Evolutionary conservation across 1,284 basidiomycete genomes (phyloP).

Genomic region (Moniliophthora roreri): DNA sequence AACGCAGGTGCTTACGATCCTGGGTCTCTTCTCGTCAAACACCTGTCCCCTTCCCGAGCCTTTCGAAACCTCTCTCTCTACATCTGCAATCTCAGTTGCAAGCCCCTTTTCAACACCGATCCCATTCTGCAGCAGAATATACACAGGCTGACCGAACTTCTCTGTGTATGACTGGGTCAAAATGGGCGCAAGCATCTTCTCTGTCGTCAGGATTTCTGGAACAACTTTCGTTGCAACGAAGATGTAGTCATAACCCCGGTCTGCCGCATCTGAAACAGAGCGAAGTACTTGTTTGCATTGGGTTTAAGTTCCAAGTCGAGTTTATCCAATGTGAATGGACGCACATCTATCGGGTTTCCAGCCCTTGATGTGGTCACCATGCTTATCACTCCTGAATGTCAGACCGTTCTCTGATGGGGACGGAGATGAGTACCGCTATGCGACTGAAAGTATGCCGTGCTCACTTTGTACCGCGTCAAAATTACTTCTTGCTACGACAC

Average conservation of each 20-base stretch:
- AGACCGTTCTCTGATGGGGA: slow-evolving; percentile 3
- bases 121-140: slow-evolving; percentile 60
- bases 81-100: slow-evolving; percentile 37
- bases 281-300: background rate
- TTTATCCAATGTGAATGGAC: background rate
- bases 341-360: slow-evolving; percentile 9
- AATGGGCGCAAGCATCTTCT: slow-evolving; percentile 43
- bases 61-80: slow-evolving; percentile 16
- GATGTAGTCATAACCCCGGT: slow-evolving; percentile 46
- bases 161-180: slow-evolving; percentile 38
- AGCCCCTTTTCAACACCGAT: slow-evolving; percentile 56
- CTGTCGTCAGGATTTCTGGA: slow-evolving; percentile 48
- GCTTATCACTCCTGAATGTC: slow-evolving; percentile 6
- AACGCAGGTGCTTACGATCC: background rate
- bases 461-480: slow-evolving; percentile 1
- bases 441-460: background rate
- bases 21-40: background rate
- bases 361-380: slow-evolving; percentile 4
- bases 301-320: background rate
- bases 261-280: slow-evolving; percentile 40
- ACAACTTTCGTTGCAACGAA: slow-evolving; percentile 55
- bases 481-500: slow-evolving; percentile 9
- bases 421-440: background rate
- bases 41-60: background rate
- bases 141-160: slow-evolving; percentile 36